Evolutionary conservation across 2,329 filamentous ascomycete species (phyloP).

Genomic region (Aureobasidium mangrovei): DNA sequence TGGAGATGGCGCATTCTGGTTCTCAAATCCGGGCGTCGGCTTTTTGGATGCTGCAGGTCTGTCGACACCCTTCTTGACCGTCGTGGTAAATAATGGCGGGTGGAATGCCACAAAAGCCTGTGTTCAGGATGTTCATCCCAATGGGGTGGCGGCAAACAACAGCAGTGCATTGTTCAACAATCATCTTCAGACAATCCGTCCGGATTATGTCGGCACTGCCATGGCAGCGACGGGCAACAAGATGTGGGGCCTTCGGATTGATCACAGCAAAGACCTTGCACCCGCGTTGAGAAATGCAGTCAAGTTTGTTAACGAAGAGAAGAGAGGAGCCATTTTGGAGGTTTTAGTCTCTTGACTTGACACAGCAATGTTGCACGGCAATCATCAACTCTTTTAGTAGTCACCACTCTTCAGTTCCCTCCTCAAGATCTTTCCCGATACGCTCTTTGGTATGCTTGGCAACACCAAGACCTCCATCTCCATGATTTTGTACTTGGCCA

Average conservation of each 20-base stretch:
- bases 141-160: constrained; percentile 14
- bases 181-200: constrained; percentile 15
- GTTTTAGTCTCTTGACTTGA: no score
- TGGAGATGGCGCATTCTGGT: constrained; percentile 16
- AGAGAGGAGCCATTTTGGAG: no score
- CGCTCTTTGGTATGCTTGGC: no score
- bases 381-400: no score
- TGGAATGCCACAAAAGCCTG: constrained; percentile 18
- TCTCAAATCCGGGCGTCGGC: constrained; percentile 14
- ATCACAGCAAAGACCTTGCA: no score
- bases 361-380: no score
- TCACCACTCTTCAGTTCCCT: no score
- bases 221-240: constrained; percentile 12
- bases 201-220: constrained; percentile 18
- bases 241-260: neutral
- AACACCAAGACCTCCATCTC: no score
- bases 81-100: constrained; percentile 20
- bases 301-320: no score
- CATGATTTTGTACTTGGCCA: no score
- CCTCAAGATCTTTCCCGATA: no score
- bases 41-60: constrained; percentile 15
- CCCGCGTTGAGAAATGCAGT: no score
- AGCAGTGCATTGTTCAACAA: constrained; percentile 16
- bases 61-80: constrained; percentile 16
- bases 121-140: constrained; percentile 18